Percentiles rank a stretch among this genome's conserved stretches.
phyloP scores from a whole-genome alignment of 768 basidiomycete species.

The Chalciporus chontae region DNA sequence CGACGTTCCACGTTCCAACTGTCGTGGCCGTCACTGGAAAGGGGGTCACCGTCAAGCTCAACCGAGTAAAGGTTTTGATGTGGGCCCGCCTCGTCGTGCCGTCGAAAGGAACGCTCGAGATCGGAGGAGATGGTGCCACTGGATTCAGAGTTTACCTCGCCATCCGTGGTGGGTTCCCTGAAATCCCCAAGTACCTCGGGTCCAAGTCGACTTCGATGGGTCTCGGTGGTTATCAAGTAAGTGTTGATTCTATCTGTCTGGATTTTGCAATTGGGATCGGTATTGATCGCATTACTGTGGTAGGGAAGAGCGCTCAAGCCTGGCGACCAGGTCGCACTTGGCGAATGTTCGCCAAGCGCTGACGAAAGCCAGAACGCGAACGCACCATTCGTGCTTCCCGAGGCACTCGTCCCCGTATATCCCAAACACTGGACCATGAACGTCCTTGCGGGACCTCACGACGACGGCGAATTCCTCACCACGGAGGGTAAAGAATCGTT shows the following conservation, averaged over 20 bases:
- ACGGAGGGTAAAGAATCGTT: constrained; percentile 45
- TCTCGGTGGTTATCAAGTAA: constrained; percentile 56
- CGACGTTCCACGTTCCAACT: constrained; percentile 48
- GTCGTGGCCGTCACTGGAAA: constrained; percentile 59
- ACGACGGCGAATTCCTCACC: constrained; percentile 53
- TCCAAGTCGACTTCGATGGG: constrained; percentile 66
- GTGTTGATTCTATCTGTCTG: neutral
- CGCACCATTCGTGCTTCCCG: constrained; percentile 21
- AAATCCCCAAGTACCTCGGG: constrained; percentile 51
- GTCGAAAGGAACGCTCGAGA: constrained; percentile 38
- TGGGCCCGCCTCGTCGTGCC: constrained; percentile 51
- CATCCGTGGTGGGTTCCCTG: constrained; percentile 58
- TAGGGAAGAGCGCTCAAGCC: constrained; percentile 49
- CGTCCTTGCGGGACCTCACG: constrained; percentile 62
- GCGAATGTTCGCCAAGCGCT: constrained; percentile 23
- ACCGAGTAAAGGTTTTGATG: constrained; percentile 37
- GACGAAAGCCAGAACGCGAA: constrained; percentile 8
- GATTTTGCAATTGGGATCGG: too few relatives aligned
- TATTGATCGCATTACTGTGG: neutral
- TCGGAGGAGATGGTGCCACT: constrained; percentile 28
- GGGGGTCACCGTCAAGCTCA: constrained; percentile 38
- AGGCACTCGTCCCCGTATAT: constrained; percentile 39
- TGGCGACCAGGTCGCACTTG: constrained; percentile 50
- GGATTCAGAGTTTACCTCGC: constrained; percentile 58
- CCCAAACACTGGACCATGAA: constrained; percentile 48